Percentiles rank a stretch among this genome's conserved stretches.
These are phyloP conservation scores for Firmiana major DNA, from an alignment of 345 rosid species.

Conservation along the genomic window DNA sequence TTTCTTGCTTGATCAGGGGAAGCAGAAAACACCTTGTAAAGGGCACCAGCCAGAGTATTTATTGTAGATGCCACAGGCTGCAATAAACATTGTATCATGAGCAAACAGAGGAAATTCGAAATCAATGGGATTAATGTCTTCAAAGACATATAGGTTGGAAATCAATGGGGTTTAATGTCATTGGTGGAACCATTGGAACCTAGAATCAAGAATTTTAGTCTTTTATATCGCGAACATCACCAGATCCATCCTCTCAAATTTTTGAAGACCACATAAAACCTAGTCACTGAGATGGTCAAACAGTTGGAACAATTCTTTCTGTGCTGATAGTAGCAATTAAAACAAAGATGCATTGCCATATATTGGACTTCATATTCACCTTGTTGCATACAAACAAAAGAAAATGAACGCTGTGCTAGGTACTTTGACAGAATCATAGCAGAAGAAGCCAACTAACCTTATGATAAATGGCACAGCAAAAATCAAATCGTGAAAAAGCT, in stretches of 20 bases:
- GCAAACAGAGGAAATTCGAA: neutral
- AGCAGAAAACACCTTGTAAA: constrained; percentile 48
- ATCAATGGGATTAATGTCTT: neutral
- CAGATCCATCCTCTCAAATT: neutral
- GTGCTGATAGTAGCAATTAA: neutral
- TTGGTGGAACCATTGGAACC: too few relatives aligned
- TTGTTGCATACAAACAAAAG: neutral
- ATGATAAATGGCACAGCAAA: neutral
- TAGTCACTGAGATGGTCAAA: neutral
- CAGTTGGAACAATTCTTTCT: neutral
- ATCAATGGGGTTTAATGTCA: neutral
- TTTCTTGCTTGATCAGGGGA: constrained; percentile 46
- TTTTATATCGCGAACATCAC: neutral
- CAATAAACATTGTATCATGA: neutral
- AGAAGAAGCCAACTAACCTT: neutral
- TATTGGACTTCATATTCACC: neutral
- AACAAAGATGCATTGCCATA: neutral
- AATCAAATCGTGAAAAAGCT: neutral
- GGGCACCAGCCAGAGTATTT: constrained; percentile 52
- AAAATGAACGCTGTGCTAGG: neutral
- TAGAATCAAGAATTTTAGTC: neutral
- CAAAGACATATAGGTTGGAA: too few relatives aligned
- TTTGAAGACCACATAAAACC: neutral
- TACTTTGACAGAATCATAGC: neutral
- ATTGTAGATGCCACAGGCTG: constrained; percentile 60